Base-by-base conservation (phyloP, 176 grass and related monocot genomes). In the Zoysia pacifica region DNA sequence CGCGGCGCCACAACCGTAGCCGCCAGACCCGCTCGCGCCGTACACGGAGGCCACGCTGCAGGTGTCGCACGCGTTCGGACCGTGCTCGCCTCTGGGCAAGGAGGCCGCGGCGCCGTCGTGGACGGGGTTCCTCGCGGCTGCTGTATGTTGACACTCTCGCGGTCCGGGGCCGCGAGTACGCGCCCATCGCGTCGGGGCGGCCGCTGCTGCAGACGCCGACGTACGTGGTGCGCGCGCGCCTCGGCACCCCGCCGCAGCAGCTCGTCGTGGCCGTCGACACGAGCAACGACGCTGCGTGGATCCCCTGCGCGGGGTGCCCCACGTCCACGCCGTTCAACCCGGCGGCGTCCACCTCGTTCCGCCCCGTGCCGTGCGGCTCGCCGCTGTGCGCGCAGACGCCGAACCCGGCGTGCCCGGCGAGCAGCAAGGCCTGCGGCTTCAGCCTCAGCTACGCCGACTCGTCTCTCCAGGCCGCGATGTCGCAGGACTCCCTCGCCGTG, bases 211-310 rank as follows among this genome's bases (percentile, higher is more conserved):
- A 94, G 79, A 90, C 93, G 43, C 85, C 94, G 0, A 97, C 93
- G 18, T 97, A 97, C 70, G 89, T 97, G 58, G 89, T 97, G 76
- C 91, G 84, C 36, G 94, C 91, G 11, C 79, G 81, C 10, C 84
- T 97, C 1, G 94, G 94, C 44, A 89, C 89, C 9, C 94, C 94
- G 5, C 62, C 91, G 37, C 94, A 97, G 81, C 46, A 74, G 48
- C 78, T 97, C 48, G 89, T 97, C 49, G 84, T 91, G 55, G 91
- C 94, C 63, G 80, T 97, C 49, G 94, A 97, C 89, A 97, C 84
- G 11, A 94, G 91, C 86, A 94, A 81, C 70, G 94, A 97, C 76
- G 91, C 91, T 16, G 82, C 91, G 0, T 97, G 94, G 94, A 88
- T 94, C 75, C 94, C 94, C 44, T 97, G 28, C 28, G 28, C 49